Conservation (phyloP, 2,329 filamentous ascomycete genomes). For the Xylaria polymorpha region DNA sequence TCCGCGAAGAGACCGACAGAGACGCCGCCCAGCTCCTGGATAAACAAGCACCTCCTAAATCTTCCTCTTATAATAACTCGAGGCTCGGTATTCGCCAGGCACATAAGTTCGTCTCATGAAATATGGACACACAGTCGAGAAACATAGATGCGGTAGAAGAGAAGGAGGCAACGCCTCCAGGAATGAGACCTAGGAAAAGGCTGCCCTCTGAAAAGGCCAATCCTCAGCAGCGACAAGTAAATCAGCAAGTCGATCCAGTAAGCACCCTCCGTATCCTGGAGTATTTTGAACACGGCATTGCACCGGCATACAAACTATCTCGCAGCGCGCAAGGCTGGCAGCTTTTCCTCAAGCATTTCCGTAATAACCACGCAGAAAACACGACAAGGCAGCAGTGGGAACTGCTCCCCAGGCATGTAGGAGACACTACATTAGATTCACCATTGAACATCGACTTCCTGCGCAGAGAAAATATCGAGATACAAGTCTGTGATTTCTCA, state of each 20-base stretch:
- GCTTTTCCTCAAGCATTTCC: slow-evolving; percentile 1
- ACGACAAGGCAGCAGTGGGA: slow-evolving; percentile 1
- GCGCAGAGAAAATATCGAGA: slow-evolving; percentile 8
- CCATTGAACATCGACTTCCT: slow-evolving; percentile 15
- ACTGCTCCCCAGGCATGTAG: slow-evolving; percentile 12
- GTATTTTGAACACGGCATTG: slow-evolving; percentile 8
- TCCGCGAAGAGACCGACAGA: no score
- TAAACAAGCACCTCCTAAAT: no score
- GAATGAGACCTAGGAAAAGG: slow-evolving; percentile 11
- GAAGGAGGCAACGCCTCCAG: not conserved
- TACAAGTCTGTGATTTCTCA: slow-evolving; percentile 25
- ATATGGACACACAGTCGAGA: not conserved
- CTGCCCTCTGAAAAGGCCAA: slow-evolving; percentile 14
- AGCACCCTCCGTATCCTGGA: slow-evolving; percentile 24
- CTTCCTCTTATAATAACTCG: not conserved
- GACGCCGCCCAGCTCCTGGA: no score
- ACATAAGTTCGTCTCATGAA: not conserved
- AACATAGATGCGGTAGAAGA: not conserved
- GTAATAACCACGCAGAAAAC: not conserved
- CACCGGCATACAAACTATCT: slow-evolving; percentile 11
- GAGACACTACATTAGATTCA: slow-evolving; percentile 1
- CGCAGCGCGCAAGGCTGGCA: slow-evolving; percentile 14
- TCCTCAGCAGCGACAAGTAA: not conserved
- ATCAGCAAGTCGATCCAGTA: slow-evolving; percentile 15
- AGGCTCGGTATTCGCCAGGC: no score